Evolutionary conservation across 352 stramenopile species (phyloP).

Genomic region (Albugo laibachii): DNA sequence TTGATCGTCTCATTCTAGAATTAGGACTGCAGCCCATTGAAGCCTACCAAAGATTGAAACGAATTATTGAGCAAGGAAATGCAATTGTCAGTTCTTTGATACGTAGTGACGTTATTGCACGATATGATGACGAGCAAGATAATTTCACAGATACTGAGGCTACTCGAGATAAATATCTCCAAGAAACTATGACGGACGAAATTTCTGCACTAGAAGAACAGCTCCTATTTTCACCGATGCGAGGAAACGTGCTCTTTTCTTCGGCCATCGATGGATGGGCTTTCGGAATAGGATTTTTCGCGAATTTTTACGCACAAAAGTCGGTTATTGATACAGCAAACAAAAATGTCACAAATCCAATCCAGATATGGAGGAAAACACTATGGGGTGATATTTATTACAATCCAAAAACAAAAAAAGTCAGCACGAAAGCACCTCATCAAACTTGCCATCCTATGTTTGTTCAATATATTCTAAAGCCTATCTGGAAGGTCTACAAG

Average conservation of each 20-base stretch:
- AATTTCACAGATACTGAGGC: slow-evolving; percentile 1
- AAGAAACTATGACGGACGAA: slow-evolving; percentile 25
- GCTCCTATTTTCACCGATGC: slow-evolving; percentile 67
- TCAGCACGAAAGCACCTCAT: slow-evolving; percentile 54
- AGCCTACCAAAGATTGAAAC: slow-evolving; percentile 84
- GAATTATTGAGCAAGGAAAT: slow-evolving; percentile 83
- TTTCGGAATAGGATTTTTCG: slow-evolving; percentile 77
- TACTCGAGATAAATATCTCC: slow-evolving; percentile 6
- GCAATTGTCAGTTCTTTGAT: slow-evolving; percentile 72
- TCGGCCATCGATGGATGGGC: slow-evolving; percentile 84
- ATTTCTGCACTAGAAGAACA: slow-evolving; percentile 44
- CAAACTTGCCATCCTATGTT: slow-evolving; percentile 78
- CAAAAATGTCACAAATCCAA: slow-evolving; percentile 6
- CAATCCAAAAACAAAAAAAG: slow-evolving; percentile 82
- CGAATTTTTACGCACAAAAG: slow-evolving; percentile 48
- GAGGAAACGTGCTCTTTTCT: slow-evolving; percentile 87
- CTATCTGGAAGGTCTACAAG: slow-evolving; percentile 80
- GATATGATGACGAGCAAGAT: slow-evolving; percentile 23
- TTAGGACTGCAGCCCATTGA: slow-evolving; percentile 82
- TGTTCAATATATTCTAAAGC: slow-evolving; percentile 80
- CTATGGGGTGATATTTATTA: slow-evolving; percentile 87
- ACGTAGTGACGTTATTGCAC: slow-evolving; percentile 42
- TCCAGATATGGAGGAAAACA: slow-evolving; percentile 39
- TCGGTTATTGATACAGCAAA: slow-evolving; percentile 14
- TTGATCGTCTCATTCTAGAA: slow-evolving; percentile 90